A percentile compares a stretch with the other conserved stretches of the same genome.
phyloP scores from a whole-genome alignment of 2,329 filamentous ascomycete genomes.

The Aspergillus novoparasiticus region DNA sequence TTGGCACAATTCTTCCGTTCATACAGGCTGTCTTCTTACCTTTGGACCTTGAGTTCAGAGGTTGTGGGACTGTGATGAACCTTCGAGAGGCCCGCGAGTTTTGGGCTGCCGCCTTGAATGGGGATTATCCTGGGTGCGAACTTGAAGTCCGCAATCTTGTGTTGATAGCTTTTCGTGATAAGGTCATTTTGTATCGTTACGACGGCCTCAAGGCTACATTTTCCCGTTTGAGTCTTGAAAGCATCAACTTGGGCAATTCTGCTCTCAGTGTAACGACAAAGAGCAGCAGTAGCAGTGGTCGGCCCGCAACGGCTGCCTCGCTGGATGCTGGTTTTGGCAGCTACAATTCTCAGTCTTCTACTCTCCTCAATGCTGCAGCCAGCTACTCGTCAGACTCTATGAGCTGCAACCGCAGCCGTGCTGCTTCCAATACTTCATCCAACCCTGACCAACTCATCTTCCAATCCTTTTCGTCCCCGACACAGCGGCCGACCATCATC shows the following conservation, averaged over 20 bases:
- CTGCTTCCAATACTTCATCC: conserved; percentile 78
- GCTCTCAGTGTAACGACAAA: conserved; percentile 44
- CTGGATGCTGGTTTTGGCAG: conserved; percentile 74
- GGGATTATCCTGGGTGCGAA: conserved; percentile 53
- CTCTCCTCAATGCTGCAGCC: conserved; percentile 70
- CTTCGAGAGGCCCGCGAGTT: conserved; percentile 82
- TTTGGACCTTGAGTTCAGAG: conserved; percentile 89
- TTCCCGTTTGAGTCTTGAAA: conserved; percentile 84
- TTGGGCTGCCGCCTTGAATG: conserved; percentile 73
- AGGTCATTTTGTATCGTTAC: conserved; percentile 83
- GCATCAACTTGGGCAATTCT: conserved; percentile 59
- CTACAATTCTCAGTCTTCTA: conserved; percentile 78
- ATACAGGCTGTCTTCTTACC: conserved; percentile 94
- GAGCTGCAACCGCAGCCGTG: conserved; percentile 67
- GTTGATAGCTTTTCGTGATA: conserved; percentile 84
- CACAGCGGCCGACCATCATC: conserved; percentile 37
- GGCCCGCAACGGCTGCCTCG: conserved; percentile 74
- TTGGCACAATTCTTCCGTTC: conserved; percentile 86
- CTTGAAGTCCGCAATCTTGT: conserved; percentile 89
- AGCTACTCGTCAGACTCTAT: conserved; percentile 55
- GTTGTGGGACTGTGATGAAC: conserved; percentile 76
- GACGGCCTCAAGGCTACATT: conserved; percentile 88
- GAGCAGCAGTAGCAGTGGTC: conserved; percentile 49
- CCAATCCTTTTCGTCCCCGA: conserved; percentile 44
- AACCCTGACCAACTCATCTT: conserved; percentile 49